Conservation (phyloP, 495 filamentous ascomycete species). For the Chaetomium cochliodes region DNA sequence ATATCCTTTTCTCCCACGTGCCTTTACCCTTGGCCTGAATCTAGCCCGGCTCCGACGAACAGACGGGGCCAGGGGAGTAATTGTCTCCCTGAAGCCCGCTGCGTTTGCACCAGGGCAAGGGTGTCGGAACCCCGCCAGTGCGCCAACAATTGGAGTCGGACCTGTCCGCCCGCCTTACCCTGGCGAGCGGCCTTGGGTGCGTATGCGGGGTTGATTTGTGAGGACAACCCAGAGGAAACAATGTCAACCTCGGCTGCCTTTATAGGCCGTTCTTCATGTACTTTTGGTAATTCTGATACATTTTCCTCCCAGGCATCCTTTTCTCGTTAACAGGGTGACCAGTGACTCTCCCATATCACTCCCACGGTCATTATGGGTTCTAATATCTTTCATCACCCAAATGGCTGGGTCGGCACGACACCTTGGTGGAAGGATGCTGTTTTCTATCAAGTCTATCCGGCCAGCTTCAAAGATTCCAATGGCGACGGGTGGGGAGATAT, state of each 20-base stretch:
- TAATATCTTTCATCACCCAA: slow-evolving; percentile 5
- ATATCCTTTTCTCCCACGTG: not conserved
- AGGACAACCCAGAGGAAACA: not conserved
- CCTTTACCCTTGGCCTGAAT: not conserved
- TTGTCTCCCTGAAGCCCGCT: not conserved
- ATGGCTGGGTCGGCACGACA: slow-evolving; percentile 16
- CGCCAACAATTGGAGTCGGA: not conserved
- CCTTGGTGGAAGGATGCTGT: slow-evolving; percentile 40
- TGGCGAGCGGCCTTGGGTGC: too few species aligned
- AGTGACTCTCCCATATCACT: too few species aligned
- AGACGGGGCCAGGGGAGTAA: too few species aligned
- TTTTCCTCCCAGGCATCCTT: not conserved
- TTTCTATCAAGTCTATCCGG: slow-evolving; percentile 61
- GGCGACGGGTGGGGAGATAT: slow-evolving; percentile 68
- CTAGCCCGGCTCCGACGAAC: too few species aligned
- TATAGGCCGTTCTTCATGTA: not conserved
- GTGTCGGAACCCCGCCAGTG: not conserved
- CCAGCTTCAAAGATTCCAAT: slow-evolving; percentile 65
- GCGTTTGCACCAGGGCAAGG: not conserved
- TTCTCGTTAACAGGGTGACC: not conserved
- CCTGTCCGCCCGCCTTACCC: too few species aligned
- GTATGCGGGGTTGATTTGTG: not conserved
- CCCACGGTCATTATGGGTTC: not conserved
- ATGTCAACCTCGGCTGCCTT: not conserved
- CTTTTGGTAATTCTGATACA: not conserved